A percentile compares a stretch with the other conserved stretches of the same genome.
These are phyloP conservation scores for Paramecium tetraurelia DNA, from an alignment of 73 alveolate species.

Conservation along the genomic window DNA sequence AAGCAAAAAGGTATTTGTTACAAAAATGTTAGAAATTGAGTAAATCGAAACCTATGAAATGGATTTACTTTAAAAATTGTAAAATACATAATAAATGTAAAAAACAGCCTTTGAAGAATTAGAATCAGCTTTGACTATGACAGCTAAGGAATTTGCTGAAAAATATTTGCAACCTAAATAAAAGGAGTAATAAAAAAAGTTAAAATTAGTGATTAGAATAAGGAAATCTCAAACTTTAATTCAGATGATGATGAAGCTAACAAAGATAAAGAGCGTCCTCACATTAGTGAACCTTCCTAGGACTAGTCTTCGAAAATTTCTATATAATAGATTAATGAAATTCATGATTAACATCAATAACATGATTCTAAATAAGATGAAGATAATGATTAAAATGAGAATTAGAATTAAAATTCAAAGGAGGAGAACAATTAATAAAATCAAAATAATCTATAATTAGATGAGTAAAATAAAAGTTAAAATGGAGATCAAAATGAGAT, in stretches of 20 bases:
- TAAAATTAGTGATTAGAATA: background rate
- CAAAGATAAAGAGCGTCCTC: background rate
- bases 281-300: background rate
- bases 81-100: conserved; percentile 58
- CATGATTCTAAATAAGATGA: background rate
- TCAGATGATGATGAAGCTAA: background rate
- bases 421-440: background rate
- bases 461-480: background rate
- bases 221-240: background rate
- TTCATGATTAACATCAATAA: background rate
- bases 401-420: background rate
- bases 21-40: conserved; percentile 5
- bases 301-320: conserved; percentile 4
- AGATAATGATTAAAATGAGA: background rate
- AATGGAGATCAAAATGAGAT: background rate
- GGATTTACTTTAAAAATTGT: conserved; percentile 32
- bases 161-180: conserved; percentile 42
- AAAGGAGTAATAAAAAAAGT: background rate
- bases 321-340: conserved; percentile 20
- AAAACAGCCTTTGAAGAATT: conserved; percentile 60
- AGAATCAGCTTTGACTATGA: conserved; percentile 44
- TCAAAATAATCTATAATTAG: background rate
- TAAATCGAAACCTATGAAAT: conserved; percentile 47
- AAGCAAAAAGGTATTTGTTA: background rate
- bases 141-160: conserved; percentile 50